A percentile compares a stretch with the other conserved stretches of the same genome.
Evolutionary conservation across 1,284 basidiomycete species (phyloP).

Genomic region (Heterobasidion parviporum): DNA sequence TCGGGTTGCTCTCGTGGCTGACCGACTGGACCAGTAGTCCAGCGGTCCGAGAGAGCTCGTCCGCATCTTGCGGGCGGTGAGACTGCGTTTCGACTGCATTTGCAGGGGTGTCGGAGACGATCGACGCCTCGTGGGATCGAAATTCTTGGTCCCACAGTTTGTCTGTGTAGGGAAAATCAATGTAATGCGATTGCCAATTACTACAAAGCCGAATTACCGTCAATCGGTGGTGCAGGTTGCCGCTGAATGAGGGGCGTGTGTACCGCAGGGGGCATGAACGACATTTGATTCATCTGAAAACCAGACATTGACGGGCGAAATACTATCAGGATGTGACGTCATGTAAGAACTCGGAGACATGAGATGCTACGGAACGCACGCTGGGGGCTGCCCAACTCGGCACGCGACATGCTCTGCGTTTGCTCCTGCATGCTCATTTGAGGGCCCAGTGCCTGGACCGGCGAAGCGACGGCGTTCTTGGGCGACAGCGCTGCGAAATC

Average conservation of each 20-base stretch:
- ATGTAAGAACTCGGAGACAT: not conserved
- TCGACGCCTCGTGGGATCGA: conserved; percentile 39
- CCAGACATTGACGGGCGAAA: conserved; percentile 16
- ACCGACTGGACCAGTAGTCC: conserved; percentile 65
- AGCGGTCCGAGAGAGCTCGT: conserved; percentile 73
- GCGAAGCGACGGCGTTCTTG: not conserved
- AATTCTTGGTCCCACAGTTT: conserved; percentile 59
- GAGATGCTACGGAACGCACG: not conserved
- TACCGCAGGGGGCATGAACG: conserved; percentile 19
- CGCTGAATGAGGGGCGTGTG: conserved; percentile 24
- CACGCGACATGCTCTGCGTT: not conserved
- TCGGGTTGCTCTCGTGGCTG: conserved; percentile 67
- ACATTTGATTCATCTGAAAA: conserved; percentile 29
- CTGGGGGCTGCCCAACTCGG: not conserved
- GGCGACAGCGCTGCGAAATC: conserved; percentile 43
- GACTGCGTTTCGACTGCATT: conserved; percentile 12
- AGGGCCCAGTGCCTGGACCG: not conserved
- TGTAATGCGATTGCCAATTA: not conserved
- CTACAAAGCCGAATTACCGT: conserved; percentile 22
- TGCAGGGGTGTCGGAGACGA: conserved; percentile 13
- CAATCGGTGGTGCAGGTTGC: conserved; percentile 18
- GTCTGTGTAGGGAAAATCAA: conserved; percentile 11
- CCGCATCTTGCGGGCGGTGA: conserved; percentile 21
- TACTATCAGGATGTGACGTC: not conserved
- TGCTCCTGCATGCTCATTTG: conserved; percentile 2